A percentile compares a stretch with the other conserved stretches of the same genome.
Evolutionary conservation across 495 filamentous ascomycete species (phyloP).

Genomic region (Melanomma pulvis-pyrius): DNA sequence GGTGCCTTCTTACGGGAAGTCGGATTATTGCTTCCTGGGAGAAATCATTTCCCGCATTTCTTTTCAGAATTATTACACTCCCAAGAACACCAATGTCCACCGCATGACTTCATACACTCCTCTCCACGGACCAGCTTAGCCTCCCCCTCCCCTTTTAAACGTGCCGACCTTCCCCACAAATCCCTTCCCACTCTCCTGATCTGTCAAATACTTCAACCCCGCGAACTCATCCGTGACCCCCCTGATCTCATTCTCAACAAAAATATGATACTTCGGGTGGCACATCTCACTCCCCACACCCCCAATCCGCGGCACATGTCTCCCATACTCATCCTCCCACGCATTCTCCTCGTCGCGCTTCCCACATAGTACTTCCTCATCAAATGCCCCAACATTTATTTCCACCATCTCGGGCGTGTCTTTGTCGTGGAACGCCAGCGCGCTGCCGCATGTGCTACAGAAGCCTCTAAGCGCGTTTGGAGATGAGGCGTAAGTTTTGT

Average conservation of each 20-base stretch:
- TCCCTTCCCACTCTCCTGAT: constrained; percentile 23
- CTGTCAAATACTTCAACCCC: constrained; percentile 29
- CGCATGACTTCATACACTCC: no score
- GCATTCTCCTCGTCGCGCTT: constrained; percentile 31
- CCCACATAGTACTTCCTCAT: constrained; percentile 45
- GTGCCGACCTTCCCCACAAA: constrained; percentile 19
- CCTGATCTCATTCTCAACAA: constrained; percentile 35
- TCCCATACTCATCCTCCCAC: constrained; percentile 36
- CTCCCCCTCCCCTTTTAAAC: constrained; percentile 1
- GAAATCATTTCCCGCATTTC: no score
- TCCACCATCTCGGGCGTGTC: constrained; percentile 34
- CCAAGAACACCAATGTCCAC: no score
- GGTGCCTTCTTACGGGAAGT: no score
- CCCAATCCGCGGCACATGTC: constrained; percentile 30
- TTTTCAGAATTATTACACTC: no score
- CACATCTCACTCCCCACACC: constrained; percentile 31
- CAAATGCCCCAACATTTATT: constrained; percentile 42
- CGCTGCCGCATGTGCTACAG: constrained; percentile 41
- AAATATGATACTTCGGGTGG: constrained; percentile 32
- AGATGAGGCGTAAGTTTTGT: constrained; percentile 38
- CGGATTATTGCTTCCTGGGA: no score
- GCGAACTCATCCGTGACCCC: constrained; percentile 36
- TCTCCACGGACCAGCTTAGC: no score
- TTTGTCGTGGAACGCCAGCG: constrained; percentile 34
- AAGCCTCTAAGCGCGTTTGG: constrained; percentile 33